Evolutionary conservation across 805 yeast genomes (phyloP).

Genomic region (Barnettozyma californica): DNA sequence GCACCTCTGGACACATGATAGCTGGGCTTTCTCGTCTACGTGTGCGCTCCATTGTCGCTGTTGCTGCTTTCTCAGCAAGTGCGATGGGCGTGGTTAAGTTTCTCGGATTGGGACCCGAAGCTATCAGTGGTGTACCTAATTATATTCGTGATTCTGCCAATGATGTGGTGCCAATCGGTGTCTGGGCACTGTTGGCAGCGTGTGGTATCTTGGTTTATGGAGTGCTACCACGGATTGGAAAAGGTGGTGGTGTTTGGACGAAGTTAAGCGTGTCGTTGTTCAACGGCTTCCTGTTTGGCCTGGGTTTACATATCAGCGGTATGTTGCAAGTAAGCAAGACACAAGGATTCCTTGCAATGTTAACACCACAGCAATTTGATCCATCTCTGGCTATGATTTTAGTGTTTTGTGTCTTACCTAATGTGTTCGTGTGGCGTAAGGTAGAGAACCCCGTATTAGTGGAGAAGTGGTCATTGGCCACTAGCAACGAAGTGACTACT

Average conservation of each 20-base stretch:
- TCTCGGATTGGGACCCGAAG: not conserved
- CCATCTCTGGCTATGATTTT: constrained; percentile 43
- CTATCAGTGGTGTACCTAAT: not conserved
- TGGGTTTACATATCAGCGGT: constrained; percentile 43
- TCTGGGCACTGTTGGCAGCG: not conserved
- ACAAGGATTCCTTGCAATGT: constrained; percentile 39
- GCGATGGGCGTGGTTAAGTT: constrained; percentile 24
- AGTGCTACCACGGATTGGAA: constrained; percentile 1
- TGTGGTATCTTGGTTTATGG: constrained; percentile 3
- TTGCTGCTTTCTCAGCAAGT: constrained; percentile 30
- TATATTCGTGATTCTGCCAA: not conserved
- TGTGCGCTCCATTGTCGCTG: constrained; percentile 40
- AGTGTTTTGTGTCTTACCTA: constrained; percentile 40
- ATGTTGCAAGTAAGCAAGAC: constrained; percentile 41
- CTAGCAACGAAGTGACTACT: constrained; percentile 20
- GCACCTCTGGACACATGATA: constrained; percentile 54
- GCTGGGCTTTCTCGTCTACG: constrained; percentile 44
- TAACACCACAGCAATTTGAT: constrained; percentile 34
- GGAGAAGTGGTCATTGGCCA: constrained; percentile 23
- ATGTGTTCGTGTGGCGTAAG: constrained; percentile 32
- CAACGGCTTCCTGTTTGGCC: constrained; percentile 36
- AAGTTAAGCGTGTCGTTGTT: constrained; percentile 16
- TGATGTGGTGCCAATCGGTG: not conserved
- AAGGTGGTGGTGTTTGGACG: not conserved
- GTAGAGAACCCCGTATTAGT: constrained; percentile 21